phyloP scores from a whole-genome alignment of 441 rosid genomes.

The Populus hybrid region DNA sequence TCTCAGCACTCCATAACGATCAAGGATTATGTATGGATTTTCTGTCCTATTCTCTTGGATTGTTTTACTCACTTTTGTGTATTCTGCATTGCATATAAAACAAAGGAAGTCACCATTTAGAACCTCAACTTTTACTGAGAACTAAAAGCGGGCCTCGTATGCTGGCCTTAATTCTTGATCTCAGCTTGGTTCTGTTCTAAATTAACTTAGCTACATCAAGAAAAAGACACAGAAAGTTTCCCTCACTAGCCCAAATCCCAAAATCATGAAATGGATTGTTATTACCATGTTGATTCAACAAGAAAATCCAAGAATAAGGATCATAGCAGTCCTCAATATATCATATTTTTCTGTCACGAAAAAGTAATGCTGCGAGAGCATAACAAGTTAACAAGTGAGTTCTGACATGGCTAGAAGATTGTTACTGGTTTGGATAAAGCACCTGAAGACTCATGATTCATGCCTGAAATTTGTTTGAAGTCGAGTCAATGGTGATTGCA shows the following conservation, averaged over 20 bases:
- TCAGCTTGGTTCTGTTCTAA: no score
- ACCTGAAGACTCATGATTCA: not conserved
- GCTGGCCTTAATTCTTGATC: not conserved
- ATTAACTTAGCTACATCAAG: not conserved
- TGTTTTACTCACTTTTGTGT: not conserved
- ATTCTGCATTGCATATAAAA: not conserved
- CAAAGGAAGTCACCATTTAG: not conserved
- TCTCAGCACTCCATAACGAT: not conserved
- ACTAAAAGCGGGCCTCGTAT: not conserved
- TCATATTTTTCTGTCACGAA: not conserved
- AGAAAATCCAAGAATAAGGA: no score
- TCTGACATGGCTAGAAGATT: conserved; percentile 5
- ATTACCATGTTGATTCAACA: not conserved
- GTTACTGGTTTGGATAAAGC: not conserved
- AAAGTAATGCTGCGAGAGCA: not conserved
- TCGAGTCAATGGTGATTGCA: not conserved
- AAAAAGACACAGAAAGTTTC: not conserved
- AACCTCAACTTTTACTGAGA: no score
- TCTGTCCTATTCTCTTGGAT: conserved; percentile 8
- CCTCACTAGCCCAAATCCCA: not conserved
- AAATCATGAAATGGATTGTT: not conserved
- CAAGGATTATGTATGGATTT: not conserved
- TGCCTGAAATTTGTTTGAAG: not conserved
- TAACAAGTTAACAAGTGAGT: not conserved
- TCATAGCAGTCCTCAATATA: not conserved